A percentile compares a stretch with the other conserved stretches of the same genome.
Conservation (phyloP, 2,329 filamentous ascomycete genomes). For the Sphaerostilbella broomeana region DNA sequence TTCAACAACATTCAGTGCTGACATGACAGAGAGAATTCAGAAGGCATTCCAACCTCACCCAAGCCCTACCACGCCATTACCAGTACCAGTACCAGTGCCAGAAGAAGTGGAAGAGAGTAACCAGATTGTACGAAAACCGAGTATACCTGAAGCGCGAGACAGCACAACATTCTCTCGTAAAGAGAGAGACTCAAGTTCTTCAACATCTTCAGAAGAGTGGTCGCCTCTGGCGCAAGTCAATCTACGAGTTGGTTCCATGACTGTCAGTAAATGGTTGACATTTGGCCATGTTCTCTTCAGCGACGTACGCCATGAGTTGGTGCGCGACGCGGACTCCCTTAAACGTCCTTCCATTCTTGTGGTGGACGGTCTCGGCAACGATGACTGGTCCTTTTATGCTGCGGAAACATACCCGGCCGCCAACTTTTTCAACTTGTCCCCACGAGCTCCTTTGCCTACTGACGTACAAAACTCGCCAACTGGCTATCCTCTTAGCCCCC, state of each 20-base stretch:
- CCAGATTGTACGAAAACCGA: conserved; percentile 22
- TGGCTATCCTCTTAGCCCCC: conserved; percentile 49
- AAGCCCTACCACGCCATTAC: conserved; percentile 38
- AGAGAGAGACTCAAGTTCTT: conserved; percentile 39
- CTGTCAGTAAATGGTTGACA: conserved; percentile 80
- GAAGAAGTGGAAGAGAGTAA: conserved; percentile 28
- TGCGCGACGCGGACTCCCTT: conserved; percentile 30
- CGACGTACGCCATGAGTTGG: conserved; percentile 65
- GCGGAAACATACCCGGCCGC: conserved; percentile 71
- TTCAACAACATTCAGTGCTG: conserved; percentile 49
- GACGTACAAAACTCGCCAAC: conserved; percentile 36
- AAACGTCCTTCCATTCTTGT: conserved; percentile 62
- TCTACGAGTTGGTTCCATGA: conserved; percentile 71
- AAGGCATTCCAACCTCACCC: conserved; percentile 39
- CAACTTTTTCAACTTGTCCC: conserved; percentile 70
- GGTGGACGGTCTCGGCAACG: conserved; percentile 77
- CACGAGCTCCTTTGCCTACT: conserved; percentile 44
- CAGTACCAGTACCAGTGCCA: conserved; percentile 36
- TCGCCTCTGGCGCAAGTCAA: conserved; percentile 66
- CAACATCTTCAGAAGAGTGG: conserved; percentile 46
- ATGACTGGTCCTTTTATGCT: conserved; percentile 83
- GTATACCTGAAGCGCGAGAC: conserved; percentile 23
- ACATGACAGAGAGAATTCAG: conserved; percentile 48
- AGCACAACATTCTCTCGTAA: conserved; percentile 27
- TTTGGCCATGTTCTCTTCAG: conserved; percentile 81